Conservation (phyloP, 1,284 basidiomycete species). For the Microbotryum silenes-acaulis region DNA sequence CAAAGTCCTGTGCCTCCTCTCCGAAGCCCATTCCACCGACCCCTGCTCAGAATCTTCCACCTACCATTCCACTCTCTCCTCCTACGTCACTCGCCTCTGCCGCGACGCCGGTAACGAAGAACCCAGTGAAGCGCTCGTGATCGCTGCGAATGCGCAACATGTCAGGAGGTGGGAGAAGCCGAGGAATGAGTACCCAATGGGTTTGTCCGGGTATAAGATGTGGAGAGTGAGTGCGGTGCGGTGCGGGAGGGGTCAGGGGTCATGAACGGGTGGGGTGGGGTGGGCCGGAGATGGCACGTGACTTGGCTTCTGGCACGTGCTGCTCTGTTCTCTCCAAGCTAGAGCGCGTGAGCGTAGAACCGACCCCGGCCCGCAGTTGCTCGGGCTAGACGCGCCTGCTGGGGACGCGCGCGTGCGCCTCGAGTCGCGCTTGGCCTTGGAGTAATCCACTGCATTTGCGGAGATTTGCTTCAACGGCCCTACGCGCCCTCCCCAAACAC, state of each 20-base stretch:
- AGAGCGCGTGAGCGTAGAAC: no score
- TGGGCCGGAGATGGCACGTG: no score
- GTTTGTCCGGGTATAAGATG: conserved; percentile 18
- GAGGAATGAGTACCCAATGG: conserved; percentile 3
- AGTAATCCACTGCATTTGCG: no score
- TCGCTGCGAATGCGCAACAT: conserved; percentile 17
- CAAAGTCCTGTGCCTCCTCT: conserved; percentile 3
- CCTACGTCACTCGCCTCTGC: conserved; percentile 1
- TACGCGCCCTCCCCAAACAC: no score
- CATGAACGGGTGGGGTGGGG: no score
- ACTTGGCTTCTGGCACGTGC: background rate
- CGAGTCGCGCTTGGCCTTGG: no score
- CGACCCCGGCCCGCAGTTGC: no score
- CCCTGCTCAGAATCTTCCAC: background rate
- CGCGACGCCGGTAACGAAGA: no score
- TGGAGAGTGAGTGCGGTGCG: conserved; percentile 17
- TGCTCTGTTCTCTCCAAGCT: background rate
- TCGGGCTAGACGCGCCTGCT: no score
- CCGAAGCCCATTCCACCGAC: conserved; percentile 3
- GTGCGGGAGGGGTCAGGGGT: no score
- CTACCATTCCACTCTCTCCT: conserved; percentile 15
- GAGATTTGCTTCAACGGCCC: no score
- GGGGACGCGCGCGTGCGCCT: no score
- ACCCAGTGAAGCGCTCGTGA: conserved; percentile 13
- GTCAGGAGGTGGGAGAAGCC: conserved; percentile 18